These are phyloP conservation scores for Stagonosporopsis tanaceti DNA, from an alignment of 2,329 filamentous ascomycete species.

Conservation along the genomic window DNA sequence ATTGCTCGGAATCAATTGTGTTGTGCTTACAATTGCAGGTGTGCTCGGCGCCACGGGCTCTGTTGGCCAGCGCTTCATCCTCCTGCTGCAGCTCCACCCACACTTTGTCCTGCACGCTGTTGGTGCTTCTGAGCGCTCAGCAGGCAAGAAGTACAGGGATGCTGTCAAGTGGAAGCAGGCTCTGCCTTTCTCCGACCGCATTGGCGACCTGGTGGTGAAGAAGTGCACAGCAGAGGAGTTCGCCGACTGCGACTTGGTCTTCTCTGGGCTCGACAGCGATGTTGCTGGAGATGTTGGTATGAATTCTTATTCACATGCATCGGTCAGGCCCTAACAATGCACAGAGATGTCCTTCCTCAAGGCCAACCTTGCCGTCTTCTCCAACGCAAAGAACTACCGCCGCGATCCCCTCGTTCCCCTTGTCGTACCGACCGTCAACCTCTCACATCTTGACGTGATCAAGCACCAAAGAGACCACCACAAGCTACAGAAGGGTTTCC, in stretches of 20 bases:
- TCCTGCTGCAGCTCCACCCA: constrained; percentile 87
- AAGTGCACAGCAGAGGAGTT: constrained; percentile 86
- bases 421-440: constrained; percentile 94
- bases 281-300: constrained; percentile 90
- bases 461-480: constrained; percentile 83
- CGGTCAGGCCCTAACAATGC: neutral
- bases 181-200: constrained; percentile 75
- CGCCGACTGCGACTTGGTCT: constrained; percentile 88
- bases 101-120: constrained; percentile 86
- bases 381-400: constrained; percentile 97
- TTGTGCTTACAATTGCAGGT: constrained; percentile 44
- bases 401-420: constrained; percentile 88
- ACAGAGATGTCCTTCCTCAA: constrained; percentile 86
- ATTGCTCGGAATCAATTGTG: constrained; percentile 44
- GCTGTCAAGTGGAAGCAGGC: constrained; percentile 96
- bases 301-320: constrained; percentile 29
- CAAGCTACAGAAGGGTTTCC: constrained; percentile 80
- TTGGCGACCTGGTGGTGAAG: constrained; percentile 83
- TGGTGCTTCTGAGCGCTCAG: constrained; percentile 86
- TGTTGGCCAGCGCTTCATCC: constrained; percentile 93
- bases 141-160: constrained; percentile 93
- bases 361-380: constrained; percentile 90
- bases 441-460: constrained; percentile 84
- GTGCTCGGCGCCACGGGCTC: constrained; percentile 93
- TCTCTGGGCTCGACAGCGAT: constrained; percentile 90